Evolutionary conservation across 257 asterid genomes (phyloP).

Genomic region (Solanum medicagineum): DNA sequence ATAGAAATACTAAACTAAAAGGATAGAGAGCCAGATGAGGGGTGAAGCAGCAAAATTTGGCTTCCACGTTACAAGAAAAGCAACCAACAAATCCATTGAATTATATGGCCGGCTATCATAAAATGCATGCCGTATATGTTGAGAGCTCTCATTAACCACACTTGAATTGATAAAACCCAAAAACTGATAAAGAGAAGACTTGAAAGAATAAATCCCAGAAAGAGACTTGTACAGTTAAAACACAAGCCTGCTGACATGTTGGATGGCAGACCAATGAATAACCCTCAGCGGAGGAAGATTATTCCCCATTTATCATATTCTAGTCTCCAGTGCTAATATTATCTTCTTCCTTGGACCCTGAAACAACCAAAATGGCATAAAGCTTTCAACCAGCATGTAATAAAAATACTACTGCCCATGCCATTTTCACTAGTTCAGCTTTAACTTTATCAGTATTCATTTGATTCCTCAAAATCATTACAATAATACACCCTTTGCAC

Average conservation of each 20-base stretch:
- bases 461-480: not conserved
- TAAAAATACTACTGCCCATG: not conserved
- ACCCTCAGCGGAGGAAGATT: slow-evolving; percentile 2
- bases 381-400: not conserved
- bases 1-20: not conserved
- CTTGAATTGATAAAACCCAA: not conserved
- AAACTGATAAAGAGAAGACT: not conserved
- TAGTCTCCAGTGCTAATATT: slow-evolving; percentile 72
- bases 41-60: not conserved
- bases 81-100: not conserved
- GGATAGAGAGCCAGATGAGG: not conserved
- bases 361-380: slow-evolving; percentile 2
- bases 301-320: slow-evolving; percentile 19
- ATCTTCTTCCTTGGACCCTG: slow-evolving; percentile 99
- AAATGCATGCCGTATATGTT: not conserved
- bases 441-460: not conserved
- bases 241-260: slow-evolving; percentile 4
- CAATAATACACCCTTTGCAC: not conserved
- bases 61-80: not conserved
- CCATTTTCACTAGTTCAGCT: not conserved
- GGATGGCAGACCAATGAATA: slow-evolving; percentile 2
- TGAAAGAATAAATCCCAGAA: not conserved
- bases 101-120: not conserved
- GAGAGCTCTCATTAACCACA: not conserved
- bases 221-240: slow-evolving; percentile 1